These are phyloP conservation scores for Conticribra guillardii DNA, from an alignment of 108 stramenopile species.

Conservation along the genomic window DNA sequence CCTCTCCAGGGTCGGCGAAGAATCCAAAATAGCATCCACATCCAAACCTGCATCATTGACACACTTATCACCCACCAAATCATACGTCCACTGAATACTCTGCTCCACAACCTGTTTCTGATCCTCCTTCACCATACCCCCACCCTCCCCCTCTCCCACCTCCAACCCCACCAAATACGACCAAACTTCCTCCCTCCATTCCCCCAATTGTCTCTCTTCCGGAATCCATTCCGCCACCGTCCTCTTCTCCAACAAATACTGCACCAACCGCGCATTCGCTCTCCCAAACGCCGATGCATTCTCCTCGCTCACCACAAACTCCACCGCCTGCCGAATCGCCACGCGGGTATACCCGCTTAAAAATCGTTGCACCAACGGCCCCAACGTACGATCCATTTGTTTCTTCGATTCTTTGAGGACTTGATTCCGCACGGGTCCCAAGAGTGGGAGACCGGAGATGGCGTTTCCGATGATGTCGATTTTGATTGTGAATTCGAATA, in stretches of 20 bases:
- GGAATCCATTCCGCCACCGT: slow-evolving; percentile 50
- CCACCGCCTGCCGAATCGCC: slow-evolving; percentile 60
- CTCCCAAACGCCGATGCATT: slow-evolving; percentile 60
- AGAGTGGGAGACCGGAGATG: slow-evolving; percentile 56
- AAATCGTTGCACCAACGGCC: slow-evolving; percentile 61
- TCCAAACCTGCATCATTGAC: slow-evolving; percentile 42
- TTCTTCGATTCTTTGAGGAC: slow-evolving; percentile 63
- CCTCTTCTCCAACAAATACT: slow-evolving; percentile 54
- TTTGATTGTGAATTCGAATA: slow-evolving; percentile 67
- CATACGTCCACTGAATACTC: slow-evolving; percentile 49
- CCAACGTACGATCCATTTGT: slow-evolving; percentile 62
- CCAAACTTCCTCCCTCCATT: slow-evolving; percentile 52
- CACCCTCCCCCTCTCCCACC: slow-evolving; percentile 1
- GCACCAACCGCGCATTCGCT: slow-evolving; percentile 60
- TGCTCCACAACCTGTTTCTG: slow-evolving; percentile 40
- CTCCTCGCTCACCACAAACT: slow-evolving; percentile 59
- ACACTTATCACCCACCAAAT: slow-evolving; percentile 51
- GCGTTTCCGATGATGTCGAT: slow-evolving; percentile 73
- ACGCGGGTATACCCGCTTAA: slow-evolving; percentile 62
- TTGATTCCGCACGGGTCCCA: slow-evolving; percentile 76
- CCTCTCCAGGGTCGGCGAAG: slow-evolving; percentile 48
- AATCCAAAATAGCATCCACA: slow-evolving; percentile 39
- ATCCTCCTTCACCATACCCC: slow-evolving; percentile 21
- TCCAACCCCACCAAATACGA: slow-evolving; percentile 41
- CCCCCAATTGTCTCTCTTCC: slow-evolving; percentile 31